Conservation (phyloP, 495 filamentous ascomycete genomes). For the Xylaria flabelliformis region DNA sequence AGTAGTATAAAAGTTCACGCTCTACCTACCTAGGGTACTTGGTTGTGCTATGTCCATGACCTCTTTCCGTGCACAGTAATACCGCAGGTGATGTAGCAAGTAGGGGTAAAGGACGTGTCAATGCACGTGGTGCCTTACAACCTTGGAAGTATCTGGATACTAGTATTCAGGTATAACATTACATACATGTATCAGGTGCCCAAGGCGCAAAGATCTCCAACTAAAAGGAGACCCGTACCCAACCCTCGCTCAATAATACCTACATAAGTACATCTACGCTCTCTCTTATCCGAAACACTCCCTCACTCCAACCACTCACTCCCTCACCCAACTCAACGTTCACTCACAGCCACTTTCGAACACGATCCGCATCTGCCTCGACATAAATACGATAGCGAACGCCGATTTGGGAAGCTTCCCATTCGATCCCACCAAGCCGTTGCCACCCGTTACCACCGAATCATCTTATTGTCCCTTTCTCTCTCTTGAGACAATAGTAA, state of each 20-base stretch:
- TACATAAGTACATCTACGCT: slow-evolving; percentile 3
- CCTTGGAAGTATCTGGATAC: background rate
- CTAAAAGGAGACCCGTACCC: background rate
- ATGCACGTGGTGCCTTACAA: slow-evolving; percentile 1
- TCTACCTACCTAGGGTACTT: background rate
- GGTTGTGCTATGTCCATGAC: no score
- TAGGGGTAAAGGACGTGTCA: background rate
- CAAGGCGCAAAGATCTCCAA: slow-evolving; percentile 10
- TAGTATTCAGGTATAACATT: background rate
- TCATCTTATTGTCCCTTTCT: background rate
- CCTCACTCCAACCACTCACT: background rate
- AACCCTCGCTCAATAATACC: background rate
- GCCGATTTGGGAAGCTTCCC: background rate
- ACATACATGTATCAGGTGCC: slow-evolving; percentile 8
- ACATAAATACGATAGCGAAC: background rate
- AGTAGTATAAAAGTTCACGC: no score
- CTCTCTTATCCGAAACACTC: slow-evolving; percentile 18
- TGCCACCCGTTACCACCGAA: slow-evolving; percentile 2
- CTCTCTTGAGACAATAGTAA: background rate
- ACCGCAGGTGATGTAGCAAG: background rate
- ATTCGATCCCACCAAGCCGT: slow-evolving; percentile 18
- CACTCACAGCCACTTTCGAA: background rate
- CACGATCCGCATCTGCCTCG: background rate
- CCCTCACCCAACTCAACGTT: background rate
- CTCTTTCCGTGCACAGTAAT: background rate